Percentiles rank a stretch among this genome's conserved stretches.
Evolutionary conservation across 768 basidiomycete species (phyloP).

Genomic region (Macrolepiota albuminosa): DNA sequence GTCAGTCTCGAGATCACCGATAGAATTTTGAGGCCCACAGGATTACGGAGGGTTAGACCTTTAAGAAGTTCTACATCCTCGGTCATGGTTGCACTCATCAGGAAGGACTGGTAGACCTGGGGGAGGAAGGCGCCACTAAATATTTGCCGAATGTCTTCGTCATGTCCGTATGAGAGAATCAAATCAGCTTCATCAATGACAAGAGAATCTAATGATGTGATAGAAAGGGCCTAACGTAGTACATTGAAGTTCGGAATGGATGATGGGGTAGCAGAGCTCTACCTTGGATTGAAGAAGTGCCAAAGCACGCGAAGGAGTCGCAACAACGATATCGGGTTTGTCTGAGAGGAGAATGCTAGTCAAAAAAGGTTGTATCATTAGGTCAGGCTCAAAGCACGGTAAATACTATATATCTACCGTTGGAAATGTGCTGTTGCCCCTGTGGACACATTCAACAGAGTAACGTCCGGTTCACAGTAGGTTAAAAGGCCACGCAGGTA

Average conservation of each 20-base stretch:
- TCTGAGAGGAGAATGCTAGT: conserved; percentile 40
- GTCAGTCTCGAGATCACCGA: background rate
- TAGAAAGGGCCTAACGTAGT: conserved; percentile 48
- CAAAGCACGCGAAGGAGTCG: conserved; percentile 71
- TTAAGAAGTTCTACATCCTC: conserved; percentile 92
- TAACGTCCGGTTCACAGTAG: conserved; percentile 78
- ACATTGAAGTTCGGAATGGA: background rate
- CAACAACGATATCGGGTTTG: conserved; percentile 73
- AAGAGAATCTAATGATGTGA: conserved; percentile 71
- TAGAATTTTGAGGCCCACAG: conserved; percentile 45
- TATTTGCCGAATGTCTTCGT: conserved; percentile 76
- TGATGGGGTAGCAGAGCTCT: conserved; percentile 9
- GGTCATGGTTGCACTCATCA: conserved; percentile 98
- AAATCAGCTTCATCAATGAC: conserved; percentile 98
- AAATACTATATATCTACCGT: conserved; percentile 24
- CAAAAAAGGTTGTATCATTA: background rate
- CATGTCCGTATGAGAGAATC: conserved; percentile 94
- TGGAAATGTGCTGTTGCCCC: conserved; percentile 70
- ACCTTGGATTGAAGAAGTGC: conserved; percentile 69
- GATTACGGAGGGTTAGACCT: conserved; percentile 80
- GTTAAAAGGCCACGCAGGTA: conserved; percentile 60
- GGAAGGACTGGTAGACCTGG: conserved; percentile 83
- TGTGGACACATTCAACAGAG: conserved; percentile 70
- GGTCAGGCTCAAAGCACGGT: background rate
- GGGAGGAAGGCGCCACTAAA: conserved; percentile 69